phyloP scores from a whole-genome alignment of 2,329 filamentous ascomycete species.

The Neospermospora avenae region DNA sequence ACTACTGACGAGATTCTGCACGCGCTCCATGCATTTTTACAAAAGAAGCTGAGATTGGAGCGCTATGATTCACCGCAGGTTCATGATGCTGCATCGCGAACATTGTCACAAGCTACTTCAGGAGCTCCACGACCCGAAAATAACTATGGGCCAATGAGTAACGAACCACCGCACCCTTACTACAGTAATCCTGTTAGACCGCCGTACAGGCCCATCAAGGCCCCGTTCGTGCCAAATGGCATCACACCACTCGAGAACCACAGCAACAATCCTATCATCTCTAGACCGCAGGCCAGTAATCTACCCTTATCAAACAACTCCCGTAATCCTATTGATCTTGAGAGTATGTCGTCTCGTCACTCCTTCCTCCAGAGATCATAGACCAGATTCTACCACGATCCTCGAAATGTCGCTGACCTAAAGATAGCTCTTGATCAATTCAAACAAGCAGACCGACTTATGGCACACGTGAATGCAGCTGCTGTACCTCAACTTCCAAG shows the following conservation, averaged over 20 bases:
- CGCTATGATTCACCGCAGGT: not conserved
- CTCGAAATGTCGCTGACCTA: not conserved
- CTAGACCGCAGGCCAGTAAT: not conserved
- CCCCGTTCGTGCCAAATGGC: no score
- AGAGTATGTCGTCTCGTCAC: not conserved
- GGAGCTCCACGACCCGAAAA: not conserved
- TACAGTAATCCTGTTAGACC: not conserved
- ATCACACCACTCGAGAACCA: no score
- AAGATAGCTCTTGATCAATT: not conserved
- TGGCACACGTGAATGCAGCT: not conserved
- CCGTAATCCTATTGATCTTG: not conserved
- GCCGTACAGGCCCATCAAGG: no score
- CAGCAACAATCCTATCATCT: not conserved
- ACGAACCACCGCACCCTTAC: not conserved
- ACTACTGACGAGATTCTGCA: not conserved
- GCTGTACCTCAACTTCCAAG: no score
- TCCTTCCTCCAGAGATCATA: not conserved
- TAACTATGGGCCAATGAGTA: no score
- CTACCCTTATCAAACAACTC: not conserved
- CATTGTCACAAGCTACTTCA: not conserved
- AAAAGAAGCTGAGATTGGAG: not conserved
- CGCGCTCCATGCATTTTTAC: not conserved
- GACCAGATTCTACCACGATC: not conserved
- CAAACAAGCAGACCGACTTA: not conserved
- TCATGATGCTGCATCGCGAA: not conserved